Evolutionary conservation across 306 rosid species (phyloP), one percentile per base, ranked within the genome.

Genomic region (Delonix regia): DNA sequence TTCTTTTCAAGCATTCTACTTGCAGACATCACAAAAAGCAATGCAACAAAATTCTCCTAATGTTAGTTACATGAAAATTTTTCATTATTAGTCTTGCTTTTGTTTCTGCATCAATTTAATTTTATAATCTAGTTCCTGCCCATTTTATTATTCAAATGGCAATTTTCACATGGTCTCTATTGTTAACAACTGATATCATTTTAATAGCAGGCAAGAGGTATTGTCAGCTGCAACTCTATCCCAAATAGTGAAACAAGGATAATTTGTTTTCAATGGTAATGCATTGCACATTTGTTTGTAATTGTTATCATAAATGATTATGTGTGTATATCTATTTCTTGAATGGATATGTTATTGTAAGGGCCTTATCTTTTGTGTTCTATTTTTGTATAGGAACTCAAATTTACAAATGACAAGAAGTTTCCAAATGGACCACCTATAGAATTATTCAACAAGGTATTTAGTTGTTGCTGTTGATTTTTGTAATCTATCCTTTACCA

Each of bases 371-470:
- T 44, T 53, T 27, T 45, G 52, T 25, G 52, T 62, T 78, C 74
- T 15, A 6, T 44, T 56, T 72, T 38, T 69, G 30, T 48, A 19
- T 55, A 91, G 98, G 88, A 83, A 60, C 52, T 70, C 28, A 78
- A 72, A 28, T 52, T 61, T 77, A 22, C 51, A 80, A 72, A 82
- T 9, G 83, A 75, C 57, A 83, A 79, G 77, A 81, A 51, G 75
- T 25, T 49, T 53, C 44, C 4, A 2, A 73, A 86, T 16, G 96
- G 91, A 80, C 84, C 91, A 73, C 90, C 97, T 1, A 76, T 79
- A 3, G 80, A 90, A 77, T 74, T 81, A 75, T 80, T 94, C 61
- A 84, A 85, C 82, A 86, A 88, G 98, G 97, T 90, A 86, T 30
- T 28, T 48, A 45, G 60, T 71, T 57, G 38, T 22, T 27, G 6